Conservation (phyloP, 1,284 basidiomycete species). For the Boletus hoseneyae region DNA sequence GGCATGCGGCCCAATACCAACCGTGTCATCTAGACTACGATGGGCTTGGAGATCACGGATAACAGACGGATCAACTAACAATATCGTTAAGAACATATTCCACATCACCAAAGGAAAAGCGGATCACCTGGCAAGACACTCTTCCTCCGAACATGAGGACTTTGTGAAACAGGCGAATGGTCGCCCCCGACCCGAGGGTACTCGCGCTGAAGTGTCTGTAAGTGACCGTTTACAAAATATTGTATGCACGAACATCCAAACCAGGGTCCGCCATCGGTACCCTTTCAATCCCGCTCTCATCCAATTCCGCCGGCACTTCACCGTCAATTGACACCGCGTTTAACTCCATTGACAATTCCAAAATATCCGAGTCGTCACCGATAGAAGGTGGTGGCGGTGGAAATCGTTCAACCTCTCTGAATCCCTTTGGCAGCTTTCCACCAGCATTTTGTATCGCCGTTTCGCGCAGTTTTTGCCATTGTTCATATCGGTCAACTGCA, state of each 20-base stretch:
- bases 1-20: constrained; percentile 32
- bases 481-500: constrained; percentile 74
- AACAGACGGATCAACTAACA: constrained; percentile 80
- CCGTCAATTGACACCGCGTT: constrained; percentile 79
- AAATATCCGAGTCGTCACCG: constrained; percentile 77
- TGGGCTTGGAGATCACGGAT: constrained; percentile 85
- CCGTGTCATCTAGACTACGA: constrained; percentile 69
- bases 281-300: constrained; percentile 79
- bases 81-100: constrained; percentile 11
- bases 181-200: constrained; percentile 59
- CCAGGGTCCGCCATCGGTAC: constrained; percentile 90
- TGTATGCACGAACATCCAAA: constrained; percentile 63
- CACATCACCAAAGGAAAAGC: background rate
- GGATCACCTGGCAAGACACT: constrained; percentile 77
- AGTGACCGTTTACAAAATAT: constrained; percentile 18
- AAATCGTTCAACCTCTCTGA: constrained; percentile 59
- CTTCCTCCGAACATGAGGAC: constrained; percentile 78
- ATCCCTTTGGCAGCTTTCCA: constrained; percentile 63
- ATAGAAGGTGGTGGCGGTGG: constrained; percentile 76
- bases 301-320: constrained; percentile 69
- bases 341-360: constrained; percentile 85
- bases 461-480: constrained; percentile 80
- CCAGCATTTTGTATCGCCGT: constrained; percentile 70
- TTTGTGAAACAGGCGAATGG: constrained; percentile 49
- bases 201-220: constrained; percentile 44